These are phyloP conservation scores for Hanseniaspora jakobsenii DNA, from an alignment of 805 yeast genomes.

Conservation along the genomic window DNA sequence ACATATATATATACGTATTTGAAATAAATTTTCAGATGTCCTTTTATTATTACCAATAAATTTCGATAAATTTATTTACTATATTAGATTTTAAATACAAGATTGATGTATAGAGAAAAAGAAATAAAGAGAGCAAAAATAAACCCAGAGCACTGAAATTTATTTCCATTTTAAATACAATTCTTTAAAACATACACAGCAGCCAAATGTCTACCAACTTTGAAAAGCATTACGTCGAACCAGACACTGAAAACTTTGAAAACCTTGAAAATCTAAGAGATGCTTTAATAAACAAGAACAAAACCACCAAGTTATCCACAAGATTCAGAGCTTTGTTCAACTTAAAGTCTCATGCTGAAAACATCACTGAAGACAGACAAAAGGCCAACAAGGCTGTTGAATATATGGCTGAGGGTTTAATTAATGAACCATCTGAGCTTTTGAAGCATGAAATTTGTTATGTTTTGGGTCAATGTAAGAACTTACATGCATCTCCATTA, in stretches of 20 bases:
- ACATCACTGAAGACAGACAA: conserved; percentile 39
- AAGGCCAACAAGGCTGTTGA: conserved; percentile 59
- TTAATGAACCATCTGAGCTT: conserved; percentile 63
- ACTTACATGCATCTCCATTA: conserved; percentile 61
- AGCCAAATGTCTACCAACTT: conserved; percentile 30
- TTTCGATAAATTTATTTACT: no score
- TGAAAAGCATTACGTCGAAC: conserved; percentile 28
- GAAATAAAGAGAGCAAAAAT: no score
- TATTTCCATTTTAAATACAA: no score
- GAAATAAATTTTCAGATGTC: no score
- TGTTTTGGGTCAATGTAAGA: conserved; percentile 90
- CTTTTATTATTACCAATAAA: no score
- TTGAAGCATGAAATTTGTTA: conserved; percentile 96
- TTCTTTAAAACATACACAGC: no score
- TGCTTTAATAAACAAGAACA: conserved; percentile 50
- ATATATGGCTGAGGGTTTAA: conserved; percentile 75
- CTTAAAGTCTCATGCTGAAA: conserved; percentile 75
- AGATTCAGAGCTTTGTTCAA: conserved; percentile 92
- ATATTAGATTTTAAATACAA: no score
- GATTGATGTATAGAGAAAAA: no score
- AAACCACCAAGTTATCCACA: conserved; percentile 63
- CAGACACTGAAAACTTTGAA: conserved; percentile 28
- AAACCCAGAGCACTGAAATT: no score
- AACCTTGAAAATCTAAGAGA: conserved; percentile 60
- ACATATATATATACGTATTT: no score